Base-by-base conservation (phyloP, 2,329 filamentous ascomycete species). In the Bipolaris gigantea region DNA sequence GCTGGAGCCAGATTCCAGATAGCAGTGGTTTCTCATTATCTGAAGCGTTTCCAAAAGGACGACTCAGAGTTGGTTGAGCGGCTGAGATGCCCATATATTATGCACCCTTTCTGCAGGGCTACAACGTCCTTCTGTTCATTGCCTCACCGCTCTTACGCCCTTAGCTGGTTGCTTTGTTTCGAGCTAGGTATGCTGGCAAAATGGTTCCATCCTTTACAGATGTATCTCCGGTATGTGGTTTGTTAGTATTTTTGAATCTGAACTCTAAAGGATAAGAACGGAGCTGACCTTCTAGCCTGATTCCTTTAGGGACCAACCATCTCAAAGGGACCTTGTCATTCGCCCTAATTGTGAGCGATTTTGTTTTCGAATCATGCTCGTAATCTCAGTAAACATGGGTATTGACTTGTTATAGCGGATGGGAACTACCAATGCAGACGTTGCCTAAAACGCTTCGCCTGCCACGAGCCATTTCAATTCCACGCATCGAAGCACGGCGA, bases 91-190 rank as follows among this genome's bases (percentile, higher is more conserved):
- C 30, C 9, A 49, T 49, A 43, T 50, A 50, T 50, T 11, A 50
- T 50, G 33, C 11, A 43, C 2, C 21, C 32, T 50, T 50, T 39
- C 18, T 50, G 33, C 39, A 33, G 35, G 48, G 39, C 48, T 50
- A 21, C 7, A 11, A 32, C 6, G 23, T 43, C 48, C 39, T 50
- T 27, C 21, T 30, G n/a, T n/a, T n/a, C n/a, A n/a, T n/a, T n/a
- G n/a, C n/a, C n/a, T n/a, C n/a, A n/a, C n/a, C n/a, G n/a, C n/a
- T n/a, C n/a, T n/a, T n/a, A n/a, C n/a, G n/a, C n/a, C n/a, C n/a
- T n/a, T n/a, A n/a, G n/a, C n/a, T n/a, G n/a, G n/a, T n/a, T n/a
- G n/a, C n/a, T n/a, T n/a, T n/a, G n/a, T n/a, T n/a, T n/a, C n/a
- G n/a, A 50, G 21, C 11, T 34, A 3, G 18, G 18, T 18, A 1